phyloP scores from a whole-genome alignment of 495 filamentous ascomycete species.

The Elaphomyces granulatus region DNA sequence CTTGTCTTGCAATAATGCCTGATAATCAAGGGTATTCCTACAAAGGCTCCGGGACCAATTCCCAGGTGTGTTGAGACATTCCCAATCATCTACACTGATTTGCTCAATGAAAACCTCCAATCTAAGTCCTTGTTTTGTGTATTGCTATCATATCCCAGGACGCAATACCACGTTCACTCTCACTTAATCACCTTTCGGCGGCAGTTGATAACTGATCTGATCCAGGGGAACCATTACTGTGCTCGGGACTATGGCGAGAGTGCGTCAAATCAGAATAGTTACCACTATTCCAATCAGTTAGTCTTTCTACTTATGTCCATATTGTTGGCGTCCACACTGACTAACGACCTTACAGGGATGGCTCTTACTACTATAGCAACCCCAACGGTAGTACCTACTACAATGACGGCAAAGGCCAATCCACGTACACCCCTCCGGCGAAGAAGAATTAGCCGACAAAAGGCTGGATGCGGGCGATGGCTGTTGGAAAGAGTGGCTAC shows the following conservation, averaged over 20 bases:
- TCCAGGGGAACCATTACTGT: constrained; percentile 38
- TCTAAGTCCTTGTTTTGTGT: too few relatives aligned
- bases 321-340: not conserved
- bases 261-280: constrained; percentile 29
- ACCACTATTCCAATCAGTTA: constrained; percentile 38
- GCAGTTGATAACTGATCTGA: not conserved
- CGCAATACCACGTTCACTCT: not conserved
- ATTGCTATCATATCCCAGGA: not conserved
- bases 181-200: not conserved
- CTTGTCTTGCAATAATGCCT: constrained; percentile 1
- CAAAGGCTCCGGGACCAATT: constrained; percentile 34
- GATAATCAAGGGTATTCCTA: constrained; percentile 20
- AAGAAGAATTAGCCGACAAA: too few relatives aligned
- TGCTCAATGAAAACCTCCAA: too few relatives aligned
- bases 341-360: constrained; percentile 15
- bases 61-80: constrained; percentile 22
- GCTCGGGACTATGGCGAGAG: constrained; percentile 32
- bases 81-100: not conserved
- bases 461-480: too few relatives aligned
- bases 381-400: constrained; percentile 37
- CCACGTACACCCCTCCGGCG: constrained; percentile 23
- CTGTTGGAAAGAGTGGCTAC: too few relatives aligned
- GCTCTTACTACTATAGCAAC: constrained; percentile 41
- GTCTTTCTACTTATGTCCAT: constrained; percentile 2
- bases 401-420: constrained; percentile 29